phyloP scores from a whole-genome alignment of 2,329 filamentous ascomycete species.

The Periconia digitata region DNA sequence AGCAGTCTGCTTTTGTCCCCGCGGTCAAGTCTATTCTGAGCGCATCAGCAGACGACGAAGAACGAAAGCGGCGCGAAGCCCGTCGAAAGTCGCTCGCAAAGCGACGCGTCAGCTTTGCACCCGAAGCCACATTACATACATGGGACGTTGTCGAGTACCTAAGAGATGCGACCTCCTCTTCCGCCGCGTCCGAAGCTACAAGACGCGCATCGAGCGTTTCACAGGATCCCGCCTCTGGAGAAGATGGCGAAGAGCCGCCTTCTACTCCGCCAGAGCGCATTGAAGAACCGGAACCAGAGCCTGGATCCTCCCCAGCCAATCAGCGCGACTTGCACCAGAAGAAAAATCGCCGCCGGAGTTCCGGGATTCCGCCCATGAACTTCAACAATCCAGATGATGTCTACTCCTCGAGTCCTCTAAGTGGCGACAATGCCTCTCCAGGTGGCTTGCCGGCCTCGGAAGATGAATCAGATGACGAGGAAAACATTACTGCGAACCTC shows the following conservation, averaged over 20 bases:
- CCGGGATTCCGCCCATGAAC: constrained; percentile 65
- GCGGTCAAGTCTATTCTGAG: constrained; percentile 55
- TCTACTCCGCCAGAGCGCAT: constrained; percentile 64
- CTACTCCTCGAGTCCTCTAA: constrained; percentile 77
- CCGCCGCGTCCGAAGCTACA: constrained; percentile 72
- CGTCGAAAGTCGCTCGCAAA: constrained; percentile 89
- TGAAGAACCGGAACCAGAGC: constrained; percentile 61
- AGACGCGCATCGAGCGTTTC: constrained; percentile 68
- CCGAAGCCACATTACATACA: constrained; percentile 94
- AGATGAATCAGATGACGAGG: constrained; percentile 63
- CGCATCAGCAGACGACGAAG: constrained; percentile 60
- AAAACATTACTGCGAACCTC: constrained; percentile 69
- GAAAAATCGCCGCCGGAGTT: constrained; percentile 62
- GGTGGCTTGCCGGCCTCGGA: constrained; percentile 52
- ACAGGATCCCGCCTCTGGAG: constrained; percentile 40
- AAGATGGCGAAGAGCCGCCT: constrained; percentile 58
- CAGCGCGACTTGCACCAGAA: constrained; percentile 67
- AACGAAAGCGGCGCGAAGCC: constrained; percentile 74
- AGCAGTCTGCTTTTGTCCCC: constrained; percentile 50
- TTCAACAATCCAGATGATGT: constrained; percentile 66
- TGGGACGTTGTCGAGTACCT: constrained; percentile 92
- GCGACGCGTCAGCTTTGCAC: constrained; percentile 92
- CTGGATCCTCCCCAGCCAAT: constrained; percentile 62
- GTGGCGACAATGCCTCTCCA: constrained; percentile 53
- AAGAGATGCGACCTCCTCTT: constrained; percentile 80